phyloP scores from a whole-genome alignment of 208 protist genomes.

The Leishmania lainsoni region DNA sequence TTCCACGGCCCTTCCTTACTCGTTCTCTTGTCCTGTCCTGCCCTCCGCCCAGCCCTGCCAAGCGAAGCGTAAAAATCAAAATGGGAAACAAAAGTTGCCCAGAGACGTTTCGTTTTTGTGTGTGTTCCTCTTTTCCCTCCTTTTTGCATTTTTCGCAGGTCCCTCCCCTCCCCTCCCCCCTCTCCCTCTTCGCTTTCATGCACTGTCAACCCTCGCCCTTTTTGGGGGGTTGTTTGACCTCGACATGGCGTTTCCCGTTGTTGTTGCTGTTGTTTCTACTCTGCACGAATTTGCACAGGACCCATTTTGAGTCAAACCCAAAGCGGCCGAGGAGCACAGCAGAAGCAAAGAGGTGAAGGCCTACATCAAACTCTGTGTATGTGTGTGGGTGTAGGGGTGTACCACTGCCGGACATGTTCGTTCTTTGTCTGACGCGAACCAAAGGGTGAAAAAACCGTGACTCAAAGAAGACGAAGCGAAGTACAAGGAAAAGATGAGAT shows the following conservation, averaged over 20 bases:
- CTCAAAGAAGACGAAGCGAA: not conserved
- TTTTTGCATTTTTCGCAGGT: not conserved
- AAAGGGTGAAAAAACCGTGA: not conserved
- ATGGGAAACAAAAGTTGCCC: not conserved
- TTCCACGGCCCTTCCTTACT: not conserved
- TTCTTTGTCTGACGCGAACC: not conserved
- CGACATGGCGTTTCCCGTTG: too few relatives aligned
- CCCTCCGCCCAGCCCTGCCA: not conserved
- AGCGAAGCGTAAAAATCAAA: not conserved
- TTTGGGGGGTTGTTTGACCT: not conserved
- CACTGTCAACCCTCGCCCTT: not conserved
- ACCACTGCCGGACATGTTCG: not conserved
- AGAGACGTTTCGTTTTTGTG: not conserved
- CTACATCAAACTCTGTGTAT: conserved; percentile 1
- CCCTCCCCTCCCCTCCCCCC: not conserved
- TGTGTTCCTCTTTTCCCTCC: not conserved
- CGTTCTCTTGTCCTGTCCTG: not conserved
- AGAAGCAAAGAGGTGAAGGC: not conserved
- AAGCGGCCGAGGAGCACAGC: not conserved
- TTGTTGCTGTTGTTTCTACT: not conserved
- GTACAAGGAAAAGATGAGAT: not conserved
- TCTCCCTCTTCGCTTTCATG: not conserved
- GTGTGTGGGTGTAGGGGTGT: conserved; percentile 13
- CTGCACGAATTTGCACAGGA: not conserved
- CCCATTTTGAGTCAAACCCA: not conserved